Base-by-base conservation (phyloP, 2,329 filamentous ascomycete species). In the Neopestalotiopsis sp. region DNA sequence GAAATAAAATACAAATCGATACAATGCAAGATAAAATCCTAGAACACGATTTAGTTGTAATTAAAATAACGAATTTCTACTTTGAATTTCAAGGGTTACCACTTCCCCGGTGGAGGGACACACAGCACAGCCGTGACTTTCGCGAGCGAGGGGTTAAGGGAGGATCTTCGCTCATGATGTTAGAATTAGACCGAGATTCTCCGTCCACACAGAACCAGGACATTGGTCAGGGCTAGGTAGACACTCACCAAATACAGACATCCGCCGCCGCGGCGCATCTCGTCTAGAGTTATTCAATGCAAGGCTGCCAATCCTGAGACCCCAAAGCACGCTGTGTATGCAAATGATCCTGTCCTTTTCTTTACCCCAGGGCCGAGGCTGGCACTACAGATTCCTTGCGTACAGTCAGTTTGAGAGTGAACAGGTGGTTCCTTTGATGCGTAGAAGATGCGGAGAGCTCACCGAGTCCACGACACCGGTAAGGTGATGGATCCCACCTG, bases 201-300 rank as follows among this genome's bases (percentile, higher is more conserved):
- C 65, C 65, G 65, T 67, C 65, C 65, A 67, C 56, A 59, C 53
- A 38, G 56, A 67, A 59, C 65, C 65, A 67, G 34, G 65, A 24
- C 38, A 65, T 49, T 49, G 10, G 14, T 49, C 28, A 65, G 30
- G 57, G 24, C 24, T 28, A 59, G 6, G 34, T 38, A 7, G 34
- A 38, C 34, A 6, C 17, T n/a, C n/a, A 17, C 34, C 28, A 30
- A 61, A 40, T 28, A 38, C 30, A 34, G 28, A n/a, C 59, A 61
- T 20, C 14, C 17, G 17, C 59, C 28, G 30, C 40, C n/a, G 32
- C 14, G n/a, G 59, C 30, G 59, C 30, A 61, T 20, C 45, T 53
- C 45, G 57, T 61, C 57, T 61, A 61, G 14, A 28, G 14, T 38
- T 28, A 28, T 7, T 38, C 14, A 53, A 53, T 59, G 24, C 57